Conservation (phyloP, 106 monocot species). For the Acorus gramineus region DNA sequence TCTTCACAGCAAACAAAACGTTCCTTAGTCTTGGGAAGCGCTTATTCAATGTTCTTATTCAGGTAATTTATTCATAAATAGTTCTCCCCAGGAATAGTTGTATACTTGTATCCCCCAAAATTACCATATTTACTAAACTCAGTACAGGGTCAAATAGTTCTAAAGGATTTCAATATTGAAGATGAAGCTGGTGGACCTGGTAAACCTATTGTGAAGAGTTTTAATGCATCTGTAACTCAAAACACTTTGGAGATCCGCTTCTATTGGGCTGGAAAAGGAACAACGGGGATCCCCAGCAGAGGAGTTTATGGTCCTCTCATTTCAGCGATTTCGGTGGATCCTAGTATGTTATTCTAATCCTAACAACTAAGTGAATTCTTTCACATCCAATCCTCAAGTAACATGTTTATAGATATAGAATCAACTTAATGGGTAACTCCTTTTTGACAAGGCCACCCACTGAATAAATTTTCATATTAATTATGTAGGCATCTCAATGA, state of each 20-base stretch:
- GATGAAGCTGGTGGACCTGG: constrained; percentile 43
- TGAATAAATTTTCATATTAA: too few relatives aligned
- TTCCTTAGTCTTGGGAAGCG: constrained; percentile 49
- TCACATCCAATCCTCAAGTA: too few relatives aligned
- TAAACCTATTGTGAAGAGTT: constrained; percentile 37
- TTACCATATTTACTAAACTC: too few relatives aligned
- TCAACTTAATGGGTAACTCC: too few relatives aligned
- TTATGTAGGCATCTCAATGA: too few relatives aligned
- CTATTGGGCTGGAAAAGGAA: constrained; percentile 74
- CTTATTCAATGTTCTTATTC: constrained; percentile 64
- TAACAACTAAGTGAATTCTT: too few relatives aligned
- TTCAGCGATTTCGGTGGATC: constrained; percentile 62
- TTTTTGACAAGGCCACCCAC: too few relatives aligned
- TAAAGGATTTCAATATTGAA: constrained; percentile 64
- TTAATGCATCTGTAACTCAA: constrained; percentile 29
- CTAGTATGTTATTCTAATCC: constrained; percentile 30
- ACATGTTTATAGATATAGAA: too few relatives aligned
- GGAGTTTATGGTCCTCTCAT: constrained; percentile 75
- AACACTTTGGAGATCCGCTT: constrained; percentile 56
- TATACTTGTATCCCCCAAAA: too few relatives aligned
- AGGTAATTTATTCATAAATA: constrained; percentile 25
- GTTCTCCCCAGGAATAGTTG: not conserved
- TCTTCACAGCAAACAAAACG: constrained; percentile 44
- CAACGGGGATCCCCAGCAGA: constrained; percentile 57
- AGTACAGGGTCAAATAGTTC: constrained; percentile 49